These are phyloP conservation scores for Pisolithus microcarpus DNA, from an alignment of 768 basidiomycete genomes.

Conservation along the genomic window DNA sequence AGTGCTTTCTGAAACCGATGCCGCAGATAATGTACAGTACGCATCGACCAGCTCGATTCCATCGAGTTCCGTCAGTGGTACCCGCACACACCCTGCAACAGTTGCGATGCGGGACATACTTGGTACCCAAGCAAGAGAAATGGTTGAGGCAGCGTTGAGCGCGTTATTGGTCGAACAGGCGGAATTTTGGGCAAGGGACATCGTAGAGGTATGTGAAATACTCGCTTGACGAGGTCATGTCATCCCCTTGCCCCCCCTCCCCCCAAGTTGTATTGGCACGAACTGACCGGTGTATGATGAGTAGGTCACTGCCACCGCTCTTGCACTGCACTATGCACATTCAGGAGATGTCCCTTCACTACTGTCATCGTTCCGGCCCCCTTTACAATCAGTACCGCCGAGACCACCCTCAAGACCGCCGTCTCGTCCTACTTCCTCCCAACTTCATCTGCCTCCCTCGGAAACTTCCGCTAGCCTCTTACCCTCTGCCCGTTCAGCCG, in stretches of 20 bases:
- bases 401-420: slow-evolving; percentile 14
- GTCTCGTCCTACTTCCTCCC: slow-evolving; percentile 9
- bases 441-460: slow-evolving; percentile 5
- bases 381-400: slow-evolving; percentile 15
- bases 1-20: slow-evolving; percentile 3
- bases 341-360: slow-evolving; percentile 17
- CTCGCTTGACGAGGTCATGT: neutral
- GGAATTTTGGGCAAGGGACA: slow-evolving; percentile 62
- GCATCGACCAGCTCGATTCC: neutral
- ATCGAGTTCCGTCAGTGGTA: slow-evolving; percentile 13
- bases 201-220: slow-evolving; percentile 21
- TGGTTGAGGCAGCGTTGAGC: slow-evolving; percentile 54
- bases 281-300: slow-evolving; percentile 20
- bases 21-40: neutral
- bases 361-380: slow-evolving; percentile 11
- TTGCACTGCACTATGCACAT: slow-evolving; percentile 23
- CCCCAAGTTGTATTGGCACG: slow-evolving; percentile 42
- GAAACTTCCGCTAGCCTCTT: slow-evolving; percentile 1
- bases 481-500: neutral
- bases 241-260: slow-evolving; percentile 8
- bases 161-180: slow-evolving; percentile 9
- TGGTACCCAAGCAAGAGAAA: slow-evolving; percentile 58
- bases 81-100: slow-evolving; percentile 58
- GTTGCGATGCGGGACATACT: slow-evolving; percentile 62
- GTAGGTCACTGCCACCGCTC: slow-evolving; percentile 24